These are phyloP conservation scores for Pseudogymnoascus verrucosus DNA, from an alignment of 2,329 filamentous ascomycete species.

Conservation along the genomic window DNA sequence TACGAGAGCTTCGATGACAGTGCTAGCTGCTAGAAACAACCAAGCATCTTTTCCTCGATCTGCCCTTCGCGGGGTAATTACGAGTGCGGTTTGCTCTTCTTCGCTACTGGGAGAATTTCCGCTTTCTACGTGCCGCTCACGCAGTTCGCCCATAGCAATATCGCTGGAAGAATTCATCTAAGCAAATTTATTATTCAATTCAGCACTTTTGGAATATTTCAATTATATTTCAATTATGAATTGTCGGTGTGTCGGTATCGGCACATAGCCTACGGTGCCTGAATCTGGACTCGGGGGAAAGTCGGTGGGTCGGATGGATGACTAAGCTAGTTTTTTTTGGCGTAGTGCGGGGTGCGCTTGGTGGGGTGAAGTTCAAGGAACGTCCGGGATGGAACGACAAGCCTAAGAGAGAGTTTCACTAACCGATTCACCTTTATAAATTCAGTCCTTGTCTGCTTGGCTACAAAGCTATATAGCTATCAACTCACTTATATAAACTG, in stretches of 20 bases:
- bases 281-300: not conserved
- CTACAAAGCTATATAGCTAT: not conserved
- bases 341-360: not conserved
- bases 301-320: not conserved
- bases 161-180: not conserved
- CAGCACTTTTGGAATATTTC: not conserved
- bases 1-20: conserved; percentile 44
- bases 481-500: not conserved
- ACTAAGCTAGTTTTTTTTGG: not conserved
- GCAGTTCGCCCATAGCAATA: not conserved
- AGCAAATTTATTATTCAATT: not conserved
- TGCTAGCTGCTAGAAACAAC: conserved; percentile 42
- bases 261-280: not conserved
- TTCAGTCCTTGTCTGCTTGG: not conserved
- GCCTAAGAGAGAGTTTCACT: not conserved
- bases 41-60: conserved; percentile 44
- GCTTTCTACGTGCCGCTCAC: not conserved
- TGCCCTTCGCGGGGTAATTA: conserved; percentile 31
- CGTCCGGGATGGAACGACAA: not conserved
- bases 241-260: not conserved
- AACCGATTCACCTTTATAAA: not conserved
- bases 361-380: not conserved
- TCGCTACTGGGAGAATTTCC: not conserved
- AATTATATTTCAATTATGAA: not conserved
- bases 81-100: not conserved